Evolutionary conservation across 192 early-diverging fungal species (phyloP), one percentile per base, ranked within the genome.

Genomic region (Linnemannia zychae): DNA sequence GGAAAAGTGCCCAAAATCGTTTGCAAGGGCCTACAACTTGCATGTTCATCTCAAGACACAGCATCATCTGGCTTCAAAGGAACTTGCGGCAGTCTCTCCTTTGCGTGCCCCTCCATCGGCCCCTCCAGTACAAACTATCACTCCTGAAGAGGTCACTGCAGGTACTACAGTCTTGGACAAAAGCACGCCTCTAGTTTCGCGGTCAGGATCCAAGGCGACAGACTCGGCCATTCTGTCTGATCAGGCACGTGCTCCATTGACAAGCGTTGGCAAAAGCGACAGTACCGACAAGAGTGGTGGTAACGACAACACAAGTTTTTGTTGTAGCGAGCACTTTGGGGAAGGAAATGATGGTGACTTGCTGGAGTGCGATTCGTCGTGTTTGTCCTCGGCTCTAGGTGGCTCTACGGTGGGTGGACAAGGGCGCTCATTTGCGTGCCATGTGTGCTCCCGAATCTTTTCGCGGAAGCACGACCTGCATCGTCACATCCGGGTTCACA

Each of bases 401-500:
- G 57, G 57, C 2, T 7, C 28, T 12, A 12, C 57, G 57, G 12
- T 24, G 7, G 9, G 7, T 63, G 57, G 57, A 28, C 57, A 63
- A 33, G 57, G 57, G 28, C 57, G 57, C 24, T 89, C 91, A 37
- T 92, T 91, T 71, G 75, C 83, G 0, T 93, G 92, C 88, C 88
- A 91, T 52, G 87, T 92, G 48, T 96, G 95, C 82, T 57, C 89
- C 7, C 87, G 89, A 40, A 88, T 92, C 37, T 96, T 96, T 81
- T 91, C 94, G 13, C 90, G 95, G 7, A 94, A 95, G 79, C 95
- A 96, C 78, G 95, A 96, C 74, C 88, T 96, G 38, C 95, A 95
- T 85, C 93, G 95, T 15, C 93, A 93, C 74, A 92, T 92, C 89
- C 91, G 92, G 52, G 87, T 93, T 28, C 93, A 94, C 66, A 92